Evolutionary conservation across 768 basidiomycete genomes (phyloP), one percentile per base, ranked within the genome.

Genomic region (Phaffia australis): DNA sequence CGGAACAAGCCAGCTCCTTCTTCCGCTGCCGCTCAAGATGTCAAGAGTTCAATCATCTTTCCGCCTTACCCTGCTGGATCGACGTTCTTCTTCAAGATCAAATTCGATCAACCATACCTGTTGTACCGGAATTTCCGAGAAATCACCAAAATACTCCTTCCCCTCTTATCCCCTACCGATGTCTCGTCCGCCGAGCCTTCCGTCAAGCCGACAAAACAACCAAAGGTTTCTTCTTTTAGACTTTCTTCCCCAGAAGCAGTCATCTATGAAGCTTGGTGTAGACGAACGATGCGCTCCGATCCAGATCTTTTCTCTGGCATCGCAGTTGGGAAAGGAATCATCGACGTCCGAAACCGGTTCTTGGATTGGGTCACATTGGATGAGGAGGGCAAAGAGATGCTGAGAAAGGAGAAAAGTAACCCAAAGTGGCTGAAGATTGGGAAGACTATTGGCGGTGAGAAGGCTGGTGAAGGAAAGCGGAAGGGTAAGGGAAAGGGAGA

Each of bases 61-160:
- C 78, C 78, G 30, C 92, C 91, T 0, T 95, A 97, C 73, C 75
- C 80, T 0, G 76, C 85, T 0, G 89, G 87, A 35, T 84, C 87
- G 1, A 86, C 89, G 0, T 94, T 97, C 81, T 97, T 99, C 82
- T 98, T 95, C 85, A 99, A 99, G 75, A 82, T 98, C 79, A 99
- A 99, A 75, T 98, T 97, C 76, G 92, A 98, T 76, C 90, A 98
- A 73, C 94, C 94, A 2, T 99, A 99, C 75, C 85, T 97, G 82
- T 93, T 94, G 85, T 98, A 95, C 77, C 86, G 95, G 64, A 89
- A 93, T 74, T 98, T 92, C 91, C 82, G 94, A 64, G 94, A 98
- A 77, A 81, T 93, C 61, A 97, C 95, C 7, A 88, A 89, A 74
- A 76, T 75, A 15, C 79, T 94, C n/a, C 79, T 92, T 21, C 73